Evolutionary conservation across 805 yeast species (phyloP), one percentile per base, ranked within the genome.

Genomic region (Yarrowia deformans): DNA sequence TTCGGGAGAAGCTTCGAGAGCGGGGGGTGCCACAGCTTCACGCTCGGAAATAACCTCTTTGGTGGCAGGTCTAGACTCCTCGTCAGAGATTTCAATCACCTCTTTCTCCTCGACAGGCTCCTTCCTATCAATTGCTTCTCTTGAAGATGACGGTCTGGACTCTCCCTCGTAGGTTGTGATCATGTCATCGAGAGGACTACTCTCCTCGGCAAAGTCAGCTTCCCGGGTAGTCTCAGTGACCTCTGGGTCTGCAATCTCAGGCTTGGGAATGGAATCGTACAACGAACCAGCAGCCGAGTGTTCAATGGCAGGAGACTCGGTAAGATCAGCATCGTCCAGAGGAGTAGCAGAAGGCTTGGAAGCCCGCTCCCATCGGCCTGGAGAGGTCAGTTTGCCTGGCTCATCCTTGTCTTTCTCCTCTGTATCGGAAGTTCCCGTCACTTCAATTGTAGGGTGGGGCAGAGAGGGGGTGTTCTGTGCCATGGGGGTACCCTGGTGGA

Each of bases 281-380:
- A 43, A 42, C 18, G 66, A 60, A 5, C 66, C 66, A 32, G 49
- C 64, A 4, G 49, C 60, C 32, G 60, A 54, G n/a, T 54, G 60
- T 29, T 54, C 60, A 35, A 56, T 56, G 23, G 48, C 63, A 42
- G 63, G 66, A 8, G 66, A 45, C 52, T 60, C 66, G 4, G 42
- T 34, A n/a, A 45, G 66, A 16, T 60, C 66, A 43, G 56, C n/a
- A 6, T 63, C 56, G 16, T 40, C 67, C 14, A 60, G 42, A 19
- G 67, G 42, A 8, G 43, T 45, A 8, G 50, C 16, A 6, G 66
- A 32, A 8, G 66, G 66, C 46, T 45, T 60, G 29, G 66, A 60
- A 13, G 66, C 66, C 45, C 66, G 40, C 42, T 60, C 52, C 66
- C 66, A 60, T 45, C 66, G 66, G 8, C 66, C 66, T 7, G 66